phyloP scores from a whole-genome alignment of 176 grass and related monocot species.

The Microstegium vimineum region DNA sequence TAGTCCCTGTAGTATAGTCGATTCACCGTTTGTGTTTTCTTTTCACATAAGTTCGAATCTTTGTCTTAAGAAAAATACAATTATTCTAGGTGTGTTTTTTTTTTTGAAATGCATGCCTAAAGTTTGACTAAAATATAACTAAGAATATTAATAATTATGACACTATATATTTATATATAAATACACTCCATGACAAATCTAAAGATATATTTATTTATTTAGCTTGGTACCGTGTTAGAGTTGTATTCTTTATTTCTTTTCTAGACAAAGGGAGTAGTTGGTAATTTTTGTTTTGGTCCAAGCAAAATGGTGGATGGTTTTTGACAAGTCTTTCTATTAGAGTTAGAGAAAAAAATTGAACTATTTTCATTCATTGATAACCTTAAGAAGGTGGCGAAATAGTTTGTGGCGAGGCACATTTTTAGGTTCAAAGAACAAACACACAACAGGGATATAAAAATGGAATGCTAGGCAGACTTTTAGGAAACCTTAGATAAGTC shows the following conservation, averaged over 20 bases:
- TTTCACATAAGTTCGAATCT: background rate
- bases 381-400: background rate
- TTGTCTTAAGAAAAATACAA: background rate
- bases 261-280: background rate
- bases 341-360: background rate
- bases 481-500: background rate
- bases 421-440: background rate
- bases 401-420: background rate
- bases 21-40: background rate
- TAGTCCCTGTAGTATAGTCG: background rate
- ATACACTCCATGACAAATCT: background rate
- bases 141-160: background rate
- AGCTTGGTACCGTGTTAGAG: background rate
- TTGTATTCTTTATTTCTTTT: no score
- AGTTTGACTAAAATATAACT: background rate
- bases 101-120: background rate
- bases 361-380: background rate
- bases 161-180: background rate
- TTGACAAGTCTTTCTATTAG: background rate
- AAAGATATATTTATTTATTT: background rate
- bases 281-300: background rate
- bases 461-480: background rate
- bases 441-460: background rate
- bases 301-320: background rate
- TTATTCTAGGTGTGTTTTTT: background rate